Evolutionary conservation across 2,329 filamentous ascomycete species (phyloP).

Genomic region (Elsinoe australis): DNA sequence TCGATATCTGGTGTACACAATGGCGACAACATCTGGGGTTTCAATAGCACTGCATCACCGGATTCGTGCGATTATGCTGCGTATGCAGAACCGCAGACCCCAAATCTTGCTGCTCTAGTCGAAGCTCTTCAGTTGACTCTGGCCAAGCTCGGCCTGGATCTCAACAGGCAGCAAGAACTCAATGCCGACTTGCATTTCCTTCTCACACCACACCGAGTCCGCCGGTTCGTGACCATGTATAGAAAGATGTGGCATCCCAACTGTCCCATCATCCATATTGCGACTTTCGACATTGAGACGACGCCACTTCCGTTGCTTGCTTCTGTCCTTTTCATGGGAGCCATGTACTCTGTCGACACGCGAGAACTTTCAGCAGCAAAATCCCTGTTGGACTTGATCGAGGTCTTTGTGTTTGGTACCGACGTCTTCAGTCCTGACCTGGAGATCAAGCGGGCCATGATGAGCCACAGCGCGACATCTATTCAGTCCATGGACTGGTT

Average conservation of each 20-base stretch:
- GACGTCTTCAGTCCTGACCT: conserved; percentile 12
- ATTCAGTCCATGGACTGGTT: conserved; percentile 8
- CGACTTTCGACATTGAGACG: conserved; percentile 16
- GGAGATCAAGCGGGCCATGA: conserved; percentile 11
- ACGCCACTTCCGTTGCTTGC: conserved; percentile 12
- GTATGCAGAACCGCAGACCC: conserved; percentile 14
- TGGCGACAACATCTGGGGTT: conserved; percentile 8
- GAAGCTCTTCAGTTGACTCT: conserved; percentile 13
- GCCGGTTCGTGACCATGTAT: conserved; percentile 14
- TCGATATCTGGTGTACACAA: conserved; percentile 12
- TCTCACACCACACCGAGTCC: conserved; percentile 5
- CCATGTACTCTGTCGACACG: conserved; percentile 17
- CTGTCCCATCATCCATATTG: conserved; percentile 16
- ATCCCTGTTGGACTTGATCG: conserved; percentile 5
- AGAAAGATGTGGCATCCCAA: conserved; percentile 15
- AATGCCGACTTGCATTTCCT: conserved; percentile 16
- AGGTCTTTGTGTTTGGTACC: conserved; percentile 14
- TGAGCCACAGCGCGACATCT: background rate
- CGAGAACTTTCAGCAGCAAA: conserved; percentile 13
- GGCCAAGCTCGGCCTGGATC: conserved; percentile 11
- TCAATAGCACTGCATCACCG: conserved; percentile 11
- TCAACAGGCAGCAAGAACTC: conserved; percentile 11
- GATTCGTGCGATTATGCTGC: conserved; percentile 15
- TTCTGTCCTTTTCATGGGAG: conserved; percentile 14
- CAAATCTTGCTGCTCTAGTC: conserved; percentile 10